Percentiles rank a stretch among this genome's conserved stretches.
These are phyloP conservation scores for Neonectria ditissima DNA, from an alignment of 2,329 filamentous ascomycete species.

Conservation along the genomic window DNA sequence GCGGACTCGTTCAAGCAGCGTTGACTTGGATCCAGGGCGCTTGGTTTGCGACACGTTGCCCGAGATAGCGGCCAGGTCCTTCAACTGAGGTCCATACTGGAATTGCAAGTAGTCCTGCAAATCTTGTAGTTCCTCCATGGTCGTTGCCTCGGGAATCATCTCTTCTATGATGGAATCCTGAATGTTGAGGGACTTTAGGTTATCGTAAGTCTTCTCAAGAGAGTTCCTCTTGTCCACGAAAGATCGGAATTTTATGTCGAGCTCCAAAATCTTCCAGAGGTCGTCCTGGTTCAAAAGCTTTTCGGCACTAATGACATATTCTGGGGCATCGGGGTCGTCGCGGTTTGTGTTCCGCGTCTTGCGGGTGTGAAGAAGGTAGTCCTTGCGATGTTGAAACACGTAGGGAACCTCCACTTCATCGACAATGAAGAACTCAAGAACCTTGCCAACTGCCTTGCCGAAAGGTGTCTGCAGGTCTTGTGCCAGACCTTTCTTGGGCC, in stretches of 20 bases:
- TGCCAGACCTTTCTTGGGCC: constrained; percentile 84
- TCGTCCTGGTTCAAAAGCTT: constrained; percentile 93
- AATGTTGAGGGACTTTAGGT: constrained; percentile 73
- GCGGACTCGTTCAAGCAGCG: constrained; percentile 85
- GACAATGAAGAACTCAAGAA: constrained; percentile 93
- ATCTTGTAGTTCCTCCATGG: constrained; percentile 96
- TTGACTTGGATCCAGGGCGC: constrained; percentile 84
- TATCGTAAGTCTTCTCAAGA: constrained; percentile 82
- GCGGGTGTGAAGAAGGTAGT: constrained; percentile 92
- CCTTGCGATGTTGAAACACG: constrained; percentile 97
- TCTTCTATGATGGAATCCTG: constrained; percentile 83
- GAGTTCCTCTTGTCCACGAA: constrained; percentile 92
- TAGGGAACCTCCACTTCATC: constrained; percentile 97
- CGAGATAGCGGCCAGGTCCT: constrained; percentile 77
- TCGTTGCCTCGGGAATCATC: constrained; percentile 82
- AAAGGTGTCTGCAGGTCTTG: constrained; percentile 83
- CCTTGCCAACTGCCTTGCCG: constrained; percentile 87
- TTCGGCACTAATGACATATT: constrained; percentile 82
- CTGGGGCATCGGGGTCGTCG: constrained; percentile 76
- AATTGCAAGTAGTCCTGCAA: constrained; percentile 97
- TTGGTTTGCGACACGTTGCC: constrained; percentile 75
- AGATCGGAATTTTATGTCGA: constrained; percentile 94
- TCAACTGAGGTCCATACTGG: constrained; percentile 86
- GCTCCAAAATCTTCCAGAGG: constrained; percentile 93
- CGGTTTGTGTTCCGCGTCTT: constrained; percentile 72